Evolutionary conservation across 441 rosid genomes (phyloP).

Genomic region (Daphne laureola): DNA sequence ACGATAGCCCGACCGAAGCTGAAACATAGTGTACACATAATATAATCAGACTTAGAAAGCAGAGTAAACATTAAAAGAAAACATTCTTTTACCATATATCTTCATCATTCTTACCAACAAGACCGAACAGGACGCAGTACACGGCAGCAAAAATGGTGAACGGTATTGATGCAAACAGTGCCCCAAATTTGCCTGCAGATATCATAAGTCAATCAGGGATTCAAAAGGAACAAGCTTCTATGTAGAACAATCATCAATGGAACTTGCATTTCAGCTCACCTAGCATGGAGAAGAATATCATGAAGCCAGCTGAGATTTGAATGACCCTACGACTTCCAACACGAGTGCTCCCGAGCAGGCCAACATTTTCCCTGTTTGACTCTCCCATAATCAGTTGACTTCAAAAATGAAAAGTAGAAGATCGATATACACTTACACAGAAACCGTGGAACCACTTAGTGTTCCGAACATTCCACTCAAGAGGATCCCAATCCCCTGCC

Average conservation of each 20-base stretch:
- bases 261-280: constrained; percentile 35
- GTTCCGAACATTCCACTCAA: constrained; percentile 89
- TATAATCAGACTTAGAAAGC: constrained; percentile 3
- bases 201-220: constrained; percentile 5
- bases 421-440: constrained; percentile 45
- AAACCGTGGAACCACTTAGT: constrained; percentile 73
- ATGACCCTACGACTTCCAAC: constrained; percentile 98
- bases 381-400: constrained; percentile 11
- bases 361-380: constrained; percentile 82
- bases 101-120: constrained; percentile 55
- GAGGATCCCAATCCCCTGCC: constrained; percentile 99
- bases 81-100: background rate
- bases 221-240: background rate
- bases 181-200: constrained; percentile 85
- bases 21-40: constrained; percentile 13
- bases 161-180: constrained; percentile 95
- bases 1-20: constrained; percentile 97
- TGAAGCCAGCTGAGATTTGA: constrained; percentile 96
- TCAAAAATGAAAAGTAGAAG: constrained; percentile 6
- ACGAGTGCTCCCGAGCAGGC: constrained; percentile 96
- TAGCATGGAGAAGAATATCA: constrained; percentile 95
- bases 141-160: constrained; percentile 92
- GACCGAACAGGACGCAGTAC: constrained; percentile 87
- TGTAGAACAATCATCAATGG: background rate
- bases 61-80: background rate